phyloP scores from a whole-genome alignment of 2,329 filamentous ascomycete genomes.

The Xylariaceae sp. region DNA sequence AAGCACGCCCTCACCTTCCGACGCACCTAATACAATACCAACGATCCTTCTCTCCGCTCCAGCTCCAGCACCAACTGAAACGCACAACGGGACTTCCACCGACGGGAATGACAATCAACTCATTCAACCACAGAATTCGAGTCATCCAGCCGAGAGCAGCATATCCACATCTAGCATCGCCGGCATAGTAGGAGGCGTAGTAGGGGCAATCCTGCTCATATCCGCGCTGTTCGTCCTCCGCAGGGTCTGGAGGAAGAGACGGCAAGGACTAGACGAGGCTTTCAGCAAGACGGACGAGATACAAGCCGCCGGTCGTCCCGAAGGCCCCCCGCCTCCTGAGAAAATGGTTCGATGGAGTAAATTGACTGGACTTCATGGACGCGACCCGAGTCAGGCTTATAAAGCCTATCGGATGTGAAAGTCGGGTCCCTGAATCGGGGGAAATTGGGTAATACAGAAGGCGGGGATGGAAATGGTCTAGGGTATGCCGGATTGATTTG shows the following conservation, averaged over 20 bases:
- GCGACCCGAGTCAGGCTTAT: slow-evolving; percentile 19
- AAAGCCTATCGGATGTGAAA: slow-evolving; percentile 29
- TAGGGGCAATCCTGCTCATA: slow-evolving; percentile 25
- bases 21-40: not conserved
- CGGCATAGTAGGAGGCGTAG: slow-evolving; percentile 30
- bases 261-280: slow-evolving; percentile 27
- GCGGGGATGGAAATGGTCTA: too few species aligned
- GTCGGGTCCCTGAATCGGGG: not conserved
- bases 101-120: slow-evolving; percentile 15
- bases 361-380: slow-evolving; percentile 27
- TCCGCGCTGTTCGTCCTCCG: slow-evolving; percentile 25
- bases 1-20: slow-evolving; percentile 1
- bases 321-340: slow-evolving; percentile 23
- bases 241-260: slow-evolving; percentile 29
- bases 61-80: slow-evolving; percentile 2
- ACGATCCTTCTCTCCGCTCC: not conserved
- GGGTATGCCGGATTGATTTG: not conserved
- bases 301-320: slow-evolving; percentile 28
- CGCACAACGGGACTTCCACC: slow-evolving; percentile 1
- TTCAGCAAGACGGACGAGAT: slow-evolving; percentile 26
- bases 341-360: slow-evolving; percentile 30
- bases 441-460: not conserved
- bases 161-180: slow-evolving; percentile 26
- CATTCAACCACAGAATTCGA: slow-evolving; percentile 18
- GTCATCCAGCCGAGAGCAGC: slow-evolving; percentile 4